Base-by-base conservation (phyloP, 2,329 filamentous ascomycete genomes). In the Aspergillus terreus region DNA sequence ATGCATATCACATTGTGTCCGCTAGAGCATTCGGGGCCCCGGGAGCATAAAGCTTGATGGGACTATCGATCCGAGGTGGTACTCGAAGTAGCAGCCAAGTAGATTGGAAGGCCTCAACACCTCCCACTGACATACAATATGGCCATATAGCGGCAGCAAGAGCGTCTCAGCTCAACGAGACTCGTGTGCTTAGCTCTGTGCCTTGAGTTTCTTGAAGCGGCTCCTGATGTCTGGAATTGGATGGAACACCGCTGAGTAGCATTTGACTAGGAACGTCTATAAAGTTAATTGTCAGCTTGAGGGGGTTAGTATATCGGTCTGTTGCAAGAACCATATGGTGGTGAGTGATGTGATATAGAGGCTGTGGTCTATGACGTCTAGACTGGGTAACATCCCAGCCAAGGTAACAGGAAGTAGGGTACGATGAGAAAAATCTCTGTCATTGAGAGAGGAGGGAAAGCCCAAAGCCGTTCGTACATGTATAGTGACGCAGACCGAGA, bases 341-440 rank as follows among this genome's bases (percentile, higher is more conserved):
- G 14, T 14, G 38, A 33, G 17, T 30, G 38, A 48, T 44, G 15
- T 49, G 14, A 14, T 10, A 30, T 35, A 32, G 27, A 30, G 25
- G 35, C 15, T 36, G 25, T 35, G 25, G 43, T 55, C 55, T 53
- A 61, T 61, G 59, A 62, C 59, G 58, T 53, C 36, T 58, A 55
- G 54, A 58, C 46, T 35, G 44, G 47, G 54, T 57, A 52, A 52
- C 44, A 57, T 57, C 38, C 38, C 19, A 42, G 17, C 27, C 38
- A 45, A 58, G 48, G 56, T 47, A 54, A 55, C 58, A 30, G 27
- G 1, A 30, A 7, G 27, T 9, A 30, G 27, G 27, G 27, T 30
- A 30, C 7, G 27, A 11, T 30, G 3, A 30, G 6, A 9, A 11
- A 30, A 10, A 7, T 11, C 27, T 30, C 7, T 30, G 27, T 4